Conservation (phyloP, 331 rosid species). For the Quercus tomentella region DNA sequence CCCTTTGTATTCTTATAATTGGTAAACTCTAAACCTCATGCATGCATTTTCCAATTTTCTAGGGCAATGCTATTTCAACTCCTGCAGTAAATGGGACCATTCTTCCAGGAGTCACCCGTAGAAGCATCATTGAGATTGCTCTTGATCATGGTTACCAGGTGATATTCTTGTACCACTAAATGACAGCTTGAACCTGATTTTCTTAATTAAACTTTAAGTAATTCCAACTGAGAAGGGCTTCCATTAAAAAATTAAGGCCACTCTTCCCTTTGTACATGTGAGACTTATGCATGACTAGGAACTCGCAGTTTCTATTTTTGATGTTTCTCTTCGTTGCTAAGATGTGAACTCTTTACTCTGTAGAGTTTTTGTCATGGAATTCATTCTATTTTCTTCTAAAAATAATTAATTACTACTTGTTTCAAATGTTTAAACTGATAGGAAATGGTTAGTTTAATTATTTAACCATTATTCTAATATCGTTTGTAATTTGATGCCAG, state of each 20-base stretch:
- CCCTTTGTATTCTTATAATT: background rate
- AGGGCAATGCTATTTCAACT: conserved; percentile 71
- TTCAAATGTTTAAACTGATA: no score
- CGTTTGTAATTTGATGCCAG: conserved; percentile 9
- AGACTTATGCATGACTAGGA: background rate
- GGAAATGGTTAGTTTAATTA: no score
- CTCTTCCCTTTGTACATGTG: background rate
- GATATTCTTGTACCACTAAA: background rate
- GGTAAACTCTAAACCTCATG: background rate
- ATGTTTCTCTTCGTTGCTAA: no score
- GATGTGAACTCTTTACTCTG: background rate
- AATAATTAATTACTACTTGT: no score
- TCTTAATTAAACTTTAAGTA: background rate
- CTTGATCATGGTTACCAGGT: conserved; percentile 73
- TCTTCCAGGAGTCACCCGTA: conserved; percentile 77
- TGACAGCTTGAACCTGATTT: background rate
- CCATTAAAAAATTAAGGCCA: background rate
- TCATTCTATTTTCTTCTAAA: background rate
- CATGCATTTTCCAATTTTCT: background rate
- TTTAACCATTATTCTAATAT: background rate
- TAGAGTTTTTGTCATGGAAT: background rate
- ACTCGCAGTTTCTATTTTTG: background rate
- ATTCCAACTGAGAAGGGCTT: background rate
- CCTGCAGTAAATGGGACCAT: conserved; percentile 81
- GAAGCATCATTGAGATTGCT: conserved; percentile 76